phyloP scores from a whole-genome alignment of 106 monocot genomes.

The Platanthera guangdongensis region DNA sequence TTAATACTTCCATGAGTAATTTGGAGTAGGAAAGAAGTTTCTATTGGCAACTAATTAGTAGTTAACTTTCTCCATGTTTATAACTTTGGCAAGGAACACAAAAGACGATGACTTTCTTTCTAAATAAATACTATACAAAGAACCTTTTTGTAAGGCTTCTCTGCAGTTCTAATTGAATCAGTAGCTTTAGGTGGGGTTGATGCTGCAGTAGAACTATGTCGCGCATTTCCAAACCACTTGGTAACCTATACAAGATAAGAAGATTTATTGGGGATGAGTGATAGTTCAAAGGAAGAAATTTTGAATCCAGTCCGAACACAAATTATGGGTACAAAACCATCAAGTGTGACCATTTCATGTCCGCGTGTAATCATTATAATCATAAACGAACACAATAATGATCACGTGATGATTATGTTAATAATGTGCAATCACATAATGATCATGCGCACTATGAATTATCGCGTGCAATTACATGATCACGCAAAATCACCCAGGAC shows the following conservation, averaged over 20 bases:
- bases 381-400: no score
- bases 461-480: no score
- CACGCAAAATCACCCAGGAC: no score
- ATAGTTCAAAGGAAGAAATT: no score
- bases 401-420: no score
- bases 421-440: no score
- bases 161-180: neutral
- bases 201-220: neutral
- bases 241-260: neutral
- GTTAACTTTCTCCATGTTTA: neutral
- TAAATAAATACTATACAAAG: neutral
- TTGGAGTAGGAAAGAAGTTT: neutral
- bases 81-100: neutral
- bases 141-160: neutral
- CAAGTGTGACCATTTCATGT: no score
- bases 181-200: neutral
- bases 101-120: neutral
- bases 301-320: no score
- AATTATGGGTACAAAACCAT: no score
- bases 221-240: slow-evolving; percentile 4
- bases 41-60: neutral
- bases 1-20: neutral
- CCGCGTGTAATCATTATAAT: no score
- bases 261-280: neutral
- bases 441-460: no score